Percentiles rank a stretch among this genome's conserved stretches.
These are phyloP conservation scores for Scenedesmus sp. DNA, from an alignment of 163 green algal species.

Conservation along the genomic window DNA sequence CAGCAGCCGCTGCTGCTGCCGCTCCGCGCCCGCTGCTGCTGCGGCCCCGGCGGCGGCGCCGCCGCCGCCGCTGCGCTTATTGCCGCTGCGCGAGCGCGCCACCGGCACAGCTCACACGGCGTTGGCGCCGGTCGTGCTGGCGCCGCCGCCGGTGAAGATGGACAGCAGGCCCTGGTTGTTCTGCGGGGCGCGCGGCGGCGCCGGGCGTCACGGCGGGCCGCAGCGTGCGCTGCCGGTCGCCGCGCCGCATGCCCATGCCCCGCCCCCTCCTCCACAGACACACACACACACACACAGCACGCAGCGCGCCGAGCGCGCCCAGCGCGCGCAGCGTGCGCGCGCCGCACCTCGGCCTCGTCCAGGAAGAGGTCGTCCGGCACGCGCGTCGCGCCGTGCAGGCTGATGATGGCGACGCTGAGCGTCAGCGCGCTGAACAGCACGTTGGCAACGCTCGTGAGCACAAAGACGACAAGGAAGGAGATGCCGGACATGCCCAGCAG, in stretches of 20 bases:
- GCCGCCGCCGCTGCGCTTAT: too few species aligned
- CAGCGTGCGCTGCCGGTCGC: not conserved
- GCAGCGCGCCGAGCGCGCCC: too few species aligned
- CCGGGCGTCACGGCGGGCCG: not conserved
- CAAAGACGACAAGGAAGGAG: constrained; percentile 88
- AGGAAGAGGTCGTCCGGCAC: constrained; percentile 89
- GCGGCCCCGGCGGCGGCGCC: too few species aligned
- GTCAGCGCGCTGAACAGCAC: constrained; percentile 85
- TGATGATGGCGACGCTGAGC: constrained; percentile 74
- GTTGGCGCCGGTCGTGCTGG: constrained; percentile 22
- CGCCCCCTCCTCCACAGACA: not conserved
- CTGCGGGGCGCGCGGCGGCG: constrained; percentile 5
- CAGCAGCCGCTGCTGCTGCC: not conserved
- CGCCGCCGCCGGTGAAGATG: constrained; percentile 29
- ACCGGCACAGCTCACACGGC: constrained; percentile 1
- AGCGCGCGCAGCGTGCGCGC: too few species aligned
- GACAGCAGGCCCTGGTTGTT: constrained; percentile 32
- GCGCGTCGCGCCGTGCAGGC: constrained; percentile 68
- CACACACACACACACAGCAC: not conserved
- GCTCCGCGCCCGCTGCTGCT: not conserved
- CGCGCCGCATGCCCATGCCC: not conserved
- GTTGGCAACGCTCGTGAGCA: constrained; percentile 85
- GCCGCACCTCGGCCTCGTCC: constrained; percentile 71
- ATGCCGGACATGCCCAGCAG: constrained; percentile 76
- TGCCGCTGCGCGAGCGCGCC: too few species aligned